Percentiles rank a stretch among this genome's conserved stretches.
Evolutionary conservation across 768 basidiomycete genomes (phyloP).

Genomic region (Austroboletus eburneus): DNA sequence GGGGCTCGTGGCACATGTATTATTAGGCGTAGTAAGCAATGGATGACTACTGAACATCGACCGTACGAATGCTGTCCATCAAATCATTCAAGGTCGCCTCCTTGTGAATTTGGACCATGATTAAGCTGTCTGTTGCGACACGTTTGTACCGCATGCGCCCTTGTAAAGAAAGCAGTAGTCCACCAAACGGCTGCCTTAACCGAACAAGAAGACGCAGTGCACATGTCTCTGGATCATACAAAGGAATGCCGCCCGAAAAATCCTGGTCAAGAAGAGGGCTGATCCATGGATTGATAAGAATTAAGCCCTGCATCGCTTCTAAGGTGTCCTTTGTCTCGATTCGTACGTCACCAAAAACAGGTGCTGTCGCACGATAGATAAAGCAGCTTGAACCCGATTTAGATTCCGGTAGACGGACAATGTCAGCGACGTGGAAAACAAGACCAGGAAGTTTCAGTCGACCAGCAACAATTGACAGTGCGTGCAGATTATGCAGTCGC

Average conservation of each 20-base stretch:
- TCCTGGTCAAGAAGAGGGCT: slow-evolving; percentile 2
- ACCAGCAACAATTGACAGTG: background rate
- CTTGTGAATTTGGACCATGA: slow-evolving; percentile 5
- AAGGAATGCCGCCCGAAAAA: background rate
- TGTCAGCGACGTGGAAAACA: background rate
- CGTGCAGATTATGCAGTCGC: background rate
- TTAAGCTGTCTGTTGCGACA: slow-evolving; percentile 9
- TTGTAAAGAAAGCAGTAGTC: slow-evolving; percentile 1
- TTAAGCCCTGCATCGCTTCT: background rate
- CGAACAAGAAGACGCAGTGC: slow-evolving; percentile 1
- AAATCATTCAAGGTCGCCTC: background rate
- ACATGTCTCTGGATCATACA: background rate
- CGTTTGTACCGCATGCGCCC: background rate
- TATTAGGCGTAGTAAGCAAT: no score
- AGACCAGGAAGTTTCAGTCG: slow-evolving; percentile 6
- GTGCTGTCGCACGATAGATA: no score
- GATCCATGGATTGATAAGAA: slow-evolving; percentile 14
- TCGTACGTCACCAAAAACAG: background rate
- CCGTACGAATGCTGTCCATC: background rate
- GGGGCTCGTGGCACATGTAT: no score
- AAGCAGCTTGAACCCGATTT: no score
- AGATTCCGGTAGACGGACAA: no score
- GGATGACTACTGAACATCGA: background rate
- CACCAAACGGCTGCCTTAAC: slow-evolving; percentile 4
- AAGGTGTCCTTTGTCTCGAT: background rate